Evolutionary conservation across 192 early-diverging fungal genomes (phyloP), one percentile per base, ranked within the genome.

Genomic region (Coemansia brasiliensis): DNA sequence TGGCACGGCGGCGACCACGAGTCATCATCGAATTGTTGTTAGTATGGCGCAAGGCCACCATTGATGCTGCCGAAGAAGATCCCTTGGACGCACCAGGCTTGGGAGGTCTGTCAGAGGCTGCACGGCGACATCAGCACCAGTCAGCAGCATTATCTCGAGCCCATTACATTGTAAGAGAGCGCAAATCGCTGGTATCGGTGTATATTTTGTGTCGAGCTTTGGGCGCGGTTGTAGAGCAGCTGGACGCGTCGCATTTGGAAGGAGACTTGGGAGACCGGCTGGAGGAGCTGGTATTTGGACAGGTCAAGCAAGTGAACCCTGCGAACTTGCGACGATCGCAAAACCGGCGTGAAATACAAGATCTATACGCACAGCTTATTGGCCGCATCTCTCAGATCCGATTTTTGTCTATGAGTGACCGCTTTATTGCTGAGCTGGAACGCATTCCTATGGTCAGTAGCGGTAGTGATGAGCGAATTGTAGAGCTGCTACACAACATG

Each of bases 271-370:
- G 92, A 1, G 86, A 84, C 27, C 88, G 90, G 50, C 69, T 98
- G 21, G 97, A 99, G 77, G 93, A 96, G 65, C 87, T 95, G 37
- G 88, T 94, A 16, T 98, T 99, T 71, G 86, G 82, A 22, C 95
- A 96, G 64, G 71, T 99, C 24, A 85, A 85, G 55, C 89, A 89
- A 42, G 83, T 87, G 16, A 91, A 96, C 62, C 90, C 94, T 5
- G 87, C 88, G 16, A 79, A 82, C 12, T 76, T 91, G 51, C 74
- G 86, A 43, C 68, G 86, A 20, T 90, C 89, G 10, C 75, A 84
- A 10, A 94, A 92, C 67, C 84, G 91, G 12, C 85, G 86, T 52
- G 91, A 93, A 11, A 96, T 93, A 71, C 86, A 92, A 69, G 90
- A 96, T 44, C 69, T 96, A 13, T 94, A 94, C 71, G 89, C 93